Evolutionary conservation across 202 grass and related monocot species (phyloP), one percentile per base, ranked within the genome.

Genomic region (Saccharum hybrid): DNA sequence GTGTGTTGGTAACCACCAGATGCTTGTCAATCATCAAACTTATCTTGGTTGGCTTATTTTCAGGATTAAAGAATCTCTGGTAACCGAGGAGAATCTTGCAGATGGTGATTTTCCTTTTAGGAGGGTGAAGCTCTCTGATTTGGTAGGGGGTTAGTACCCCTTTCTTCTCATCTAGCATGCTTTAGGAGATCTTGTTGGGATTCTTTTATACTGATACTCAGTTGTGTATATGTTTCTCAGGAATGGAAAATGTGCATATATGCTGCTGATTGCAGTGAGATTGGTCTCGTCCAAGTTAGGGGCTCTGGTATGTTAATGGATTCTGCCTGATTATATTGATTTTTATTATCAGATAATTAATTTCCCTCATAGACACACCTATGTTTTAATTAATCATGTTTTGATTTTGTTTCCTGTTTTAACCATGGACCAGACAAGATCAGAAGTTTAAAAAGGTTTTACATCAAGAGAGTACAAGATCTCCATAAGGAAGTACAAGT

Each of bases 161-260:
- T 65, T 91, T 91, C 34, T 74, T 84, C 77, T 70, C 77, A 49
- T 81, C 76, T 65, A 56, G 18, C 71, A 46, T 81, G 72, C 42
- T 86, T 28, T 71, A 78, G 68, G 46, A 84, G 14, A 75, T 66
- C 36, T 61, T 31, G 26, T 42, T 66, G 49, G 68, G 19, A 75
- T 83, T 78, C 71, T 21, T 85, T 71, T 66, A 76, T 86, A 76
- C 60, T 81, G 62, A 81, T 85, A 74, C 67, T 68, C 71, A 45
- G 33, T 60, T 74, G 8, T 75, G 70, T 21, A 57, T 68, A 51
- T 91, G 68, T 56, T 69, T 76, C 45, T 69, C 77, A 98, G 96
- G 92, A 95, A 85, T 98, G 96, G 96, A 95, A 83, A 75, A 93
- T 70, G 75, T 89, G 87, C 83, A 87, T 98, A 86, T 93, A 91